phyloP scores from a whole-genome alignment of 2,329 filamentous ascomycete genomes.

The Fusarium neocosmosporiellum region DNA sequence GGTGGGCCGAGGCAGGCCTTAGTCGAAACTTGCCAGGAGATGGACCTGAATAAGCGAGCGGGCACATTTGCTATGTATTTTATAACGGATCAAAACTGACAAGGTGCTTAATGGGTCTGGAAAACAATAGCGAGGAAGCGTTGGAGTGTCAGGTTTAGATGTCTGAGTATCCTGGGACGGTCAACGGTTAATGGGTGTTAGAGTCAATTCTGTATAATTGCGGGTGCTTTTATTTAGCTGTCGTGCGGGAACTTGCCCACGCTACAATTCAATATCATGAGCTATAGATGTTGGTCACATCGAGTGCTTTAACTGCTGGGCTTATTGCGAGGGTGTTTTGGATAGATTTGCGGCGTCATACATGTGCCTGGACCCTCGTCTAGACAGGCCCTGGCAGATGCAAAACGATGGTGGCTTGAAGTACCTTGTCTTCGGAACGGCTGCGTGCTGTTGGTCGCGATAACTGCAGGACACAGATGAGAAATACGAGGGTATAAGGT shows the following conservation, averaged over 20 bases:
- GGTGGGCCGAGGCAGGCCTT: conserved; percentile 80
- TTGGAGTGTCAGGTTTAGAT: background rate
- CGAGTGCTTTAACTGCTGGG: background rate
- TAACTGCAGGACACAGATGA: conserved; percentile 1
- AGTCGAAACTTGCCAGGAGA: conserved; percentile 63
- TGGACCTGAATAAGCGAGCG: conserved; percentile 33
- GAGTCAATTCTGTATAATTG: background rate
- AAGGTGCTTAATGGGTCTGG: background rate
- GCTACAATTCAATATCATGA: background rate
- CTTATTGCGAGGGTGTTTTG: background rate
- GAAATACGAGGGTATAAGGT: conserved; percentile 22
- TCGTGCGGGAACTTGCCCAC: background rate
- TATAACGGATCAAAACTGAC: background rate
- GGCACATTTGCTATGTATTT: conserved; percentile 6
- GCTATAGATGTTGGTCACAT: background rate
- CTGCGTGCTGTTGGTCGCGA: conserved; percentile 23
- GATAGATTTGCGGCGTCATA: conserved; percentile 4
- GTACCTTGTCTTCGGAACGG: conserved; percentile 31
- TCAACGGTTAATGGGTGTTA: conserved; percentile 10
- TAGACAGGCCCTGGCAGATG: conserved; percentile 2
- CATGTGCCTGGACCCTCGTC: background rate
- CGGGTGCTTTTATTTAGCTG: background rate
- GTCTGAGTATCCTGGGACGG: background rate
- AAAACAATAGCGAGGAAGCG: background rate
- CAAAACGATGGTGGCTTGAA: conserved; percentile 28